phyloP scores from a whole-genome alignment of 2,329 filamentous ascomycete species.

The Colletotrichum abscissum region DNA sequence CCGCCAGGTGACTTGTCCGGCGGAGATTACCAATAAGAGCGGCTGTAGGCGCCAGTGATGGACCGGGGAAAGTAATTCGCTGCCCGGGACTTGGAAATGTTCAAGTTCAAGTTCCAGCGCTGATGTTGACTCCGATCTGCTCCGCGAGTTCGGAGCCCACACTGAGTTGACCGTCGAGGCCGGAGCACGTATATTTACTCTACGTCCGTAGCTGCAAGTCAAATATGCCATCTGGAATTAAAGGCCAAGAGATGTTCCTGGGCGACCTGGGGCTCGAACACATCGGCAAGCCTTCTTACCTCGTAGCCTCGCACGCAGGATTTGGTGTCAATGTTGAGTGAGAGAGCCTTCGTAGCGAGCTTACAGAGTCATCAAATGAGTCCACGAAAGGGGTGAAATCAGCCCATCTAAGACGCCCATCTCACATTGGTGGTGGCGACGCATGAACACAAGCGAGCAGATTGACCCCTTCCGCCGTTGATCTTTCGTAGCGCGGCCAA shows the following conservation, averaged over 20 bases:
- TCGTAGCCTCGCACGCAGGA: background rate
- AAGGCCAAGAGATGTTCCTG: background rate
- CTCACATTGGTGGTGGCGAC: background rate
- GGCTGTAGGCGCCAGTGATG: constrained; percentile 46
- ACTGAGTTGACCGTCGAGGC: background rate
- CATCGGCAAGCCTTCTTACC: background rate
- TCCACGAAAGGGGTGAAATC: background rate
- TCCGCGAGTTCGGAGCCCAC: background rate
- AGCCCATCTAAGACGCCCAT: background rate
- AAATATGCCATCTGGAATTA: background rate
- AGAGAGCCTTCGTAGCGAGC: background rate
- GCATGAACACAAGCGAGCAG: background rate
- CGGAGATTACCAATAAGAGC: constrained; percentile 55
- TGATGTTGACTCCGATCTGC: background rate
- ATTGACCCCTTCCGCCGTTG: background rate
- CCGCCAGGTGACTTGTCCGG: constrained; percentile 66
- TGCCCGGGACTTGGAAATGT: background rate
- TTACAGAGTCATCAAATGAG: background rate
- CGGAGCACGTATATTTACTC: background rate
- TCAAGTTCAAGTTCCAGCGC: no score
- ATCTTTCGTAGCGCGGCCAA: background rate
- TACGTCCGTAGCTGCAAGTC: background rate
- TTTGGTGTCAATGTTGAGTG: background rate
- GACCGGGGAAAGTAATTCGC: background rate
- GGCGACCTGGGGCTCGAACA: background rate